Percentiles rank a stretch among this genome's conserved stretches.
Conservation (phyloP, 2,329 filamentous ascomycete genomes). For the Xylariales sp. region DNA sequence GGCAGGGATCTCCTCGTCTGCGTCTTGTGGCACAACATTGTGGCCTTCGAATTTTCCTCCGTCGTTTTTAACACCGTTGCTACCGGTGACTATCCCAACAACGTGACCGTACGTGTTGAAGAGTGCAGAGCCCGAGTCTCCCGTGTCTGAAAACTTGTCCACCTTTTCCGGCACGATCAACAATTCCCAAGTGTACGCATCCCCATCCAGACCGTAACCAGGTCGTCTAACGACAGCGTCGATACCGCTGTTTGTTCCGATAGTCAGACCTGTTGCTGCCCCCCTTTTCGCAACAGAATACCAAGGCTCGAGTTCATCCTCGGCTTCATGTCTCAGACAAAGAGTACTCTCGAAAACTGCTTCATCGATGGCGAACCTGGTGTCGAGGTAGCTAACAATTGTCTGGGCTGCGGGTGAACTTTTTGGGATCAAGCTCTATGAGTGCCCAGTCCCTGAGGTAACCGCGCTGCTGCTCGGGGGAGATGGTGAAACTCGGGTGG, state of each 20-base stretch:
- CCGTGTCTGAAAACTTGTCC: neutral
- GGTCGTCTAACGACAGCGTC: slow-evolving; percentile 22
- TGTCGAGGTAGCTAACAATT: neutral
- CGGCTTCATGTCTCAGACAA: too few relatives aligned
- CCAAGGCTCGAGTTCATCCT: neutral
- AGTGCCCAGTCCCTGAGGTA: slow-evolving; percentile 24
- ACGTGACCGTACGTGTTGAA: neutral
- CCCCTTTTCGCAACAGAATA: slow-evolving; percentile 9
- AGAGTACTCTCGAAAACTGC: neutral
- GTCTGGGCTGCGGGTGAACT: slow-evolving; percentile 4
- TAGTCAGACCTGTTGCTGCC: slow-evolving; percentile 6
- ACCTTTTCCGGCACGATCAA: slow-evolving; percentile 13
- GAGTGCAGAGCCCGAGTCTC: slow-evolving; percentile 21
- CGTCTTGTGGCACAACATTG: slow-evolving; percentile 7
- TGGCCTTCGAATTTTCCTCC: too few relatives aligned
- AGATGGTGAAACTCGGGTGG: slow-evolving; percentile 3
- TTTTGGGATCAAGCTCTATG: slow-evolving; percentile 14
- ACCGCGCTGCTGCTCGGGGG: slow-evolving; percentile 6
- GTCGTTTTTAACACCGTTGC: slow-evolving; percentile 1
- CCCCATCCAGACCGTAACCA: neutral
- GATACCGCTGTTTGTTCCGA: slow-evolving; percentile 7
- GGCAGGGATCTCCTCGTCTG: slow-evolving; percentile 2
- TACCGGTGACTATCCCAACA: slow-evolving; percentile 23
- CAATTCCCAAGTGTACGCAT: slow-evolving; percentile 22
- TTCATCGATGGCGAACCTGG: too few relatives aligned